Evolutionary conservation across 148 eudicot genomes (phyloP).

Genomic region (Rhododendron vialii): DNA sequence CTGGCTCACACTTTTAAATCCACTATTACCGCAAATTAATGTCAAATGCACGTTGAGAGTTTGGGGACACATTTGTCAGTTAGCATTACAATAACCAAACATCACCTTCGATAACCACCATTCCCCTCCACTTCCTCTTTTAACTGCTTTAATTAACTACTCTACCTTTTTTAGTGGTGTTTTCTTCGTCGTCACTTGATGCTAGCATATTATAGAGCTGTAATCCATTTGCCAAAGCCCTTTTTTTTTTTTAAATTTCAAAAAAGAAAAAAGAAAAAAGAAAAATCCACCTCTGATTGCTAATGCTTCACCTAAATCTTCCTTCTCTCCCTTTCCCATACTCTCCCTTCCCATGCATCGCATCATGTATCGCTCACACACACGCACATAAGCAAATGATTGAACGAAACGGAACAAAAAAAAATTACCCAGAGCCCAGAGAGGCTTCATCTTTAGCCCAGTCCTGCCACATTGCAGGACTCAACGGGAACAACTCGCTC

Average conservation of each 20-base stretch:
- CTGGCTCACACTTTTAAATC: not conserved
- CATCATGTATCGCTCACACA: not conserved
- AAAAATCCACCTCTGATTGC: not conserved
- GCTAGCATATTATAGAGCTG: not conserved
- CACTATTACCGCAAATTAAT: not conserved
- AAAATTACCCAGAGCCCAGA: slow-evolving; percentile 49
- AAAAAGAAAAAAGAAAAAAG: not conserved
- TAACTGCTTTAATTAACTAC: not conserved
- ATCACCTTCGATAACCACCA: not conserved
- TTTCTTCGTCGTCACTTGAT: not conserved
- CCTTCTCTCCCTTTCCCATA: not conserved
- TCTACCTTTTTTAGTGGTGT: not conserved
- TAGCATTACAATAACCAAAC: not conserved
- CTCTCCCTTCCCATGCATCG: not conserved
- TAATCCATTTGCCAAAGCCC: not conserved
- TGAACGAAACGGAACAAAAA: not conserved
- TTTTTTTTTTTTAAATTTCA: too few species aligned
- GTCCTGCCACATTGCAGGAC: slow-evolving; percentile 84
- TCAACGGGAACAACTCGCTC: slow-evolving; percentile 63
- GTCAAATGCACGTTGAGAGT: not conserved
- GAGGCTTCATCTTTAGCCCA: slow-evolving; percentile 87
- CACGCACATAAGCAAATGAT: not conserved
- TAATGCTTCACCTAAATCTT: not conserved
- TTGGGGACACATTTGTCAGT: not conserved
- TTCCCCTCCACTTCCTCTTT: not conserved